Evolutionary conservation across 1,284 basidiomycete species (phyloP).

Genomic region (Ceratobasidium sp.): DNA sequence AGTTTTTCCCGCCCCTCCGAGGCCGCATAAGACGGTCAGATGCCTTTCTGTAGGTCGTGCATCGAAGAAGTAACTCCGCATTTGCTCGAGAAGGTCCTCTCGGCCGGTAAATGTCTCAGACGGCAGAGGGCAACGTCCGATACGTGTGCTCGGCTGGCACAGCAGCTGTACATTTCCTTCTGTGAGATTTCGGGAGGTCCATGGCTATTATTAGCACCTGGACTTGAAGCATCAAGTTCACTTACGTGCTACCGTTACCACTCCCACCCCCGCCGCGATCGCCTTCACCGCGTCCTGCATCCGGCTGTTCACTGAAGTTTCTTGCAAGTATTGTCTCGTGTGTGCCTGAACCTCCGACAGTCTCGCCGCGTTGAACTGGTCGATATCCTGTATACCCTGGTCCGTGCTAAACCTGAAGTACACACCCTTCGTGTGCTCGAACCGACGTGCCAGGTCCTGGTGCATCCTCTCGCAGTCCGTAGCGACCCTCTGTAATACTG

Average conservation of each 20-base stretch:
- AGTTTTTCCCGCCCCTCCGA: conserved; percentile 11
- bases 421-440: not conserved
- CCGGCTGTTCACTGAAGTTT: too few relatives aligned
- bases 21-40: conserved; percentile 14
- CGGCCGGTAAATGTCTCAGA: conserved; percentile 4
- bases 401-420: conserved; percentile 19
- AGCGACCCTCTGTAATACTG: not conserved
- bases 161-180: too few relatives aligned
- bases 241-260: too few relatives aligned
- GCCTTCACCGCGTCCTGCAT: too few relatives aligned
- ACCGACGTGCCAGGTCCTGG: not conserved
- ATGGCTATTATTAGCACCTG: too few relatives aligned
- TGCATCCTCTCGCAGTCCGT: conserved; percentile 12
- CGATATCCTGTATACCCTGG: conserved; percentile 16
- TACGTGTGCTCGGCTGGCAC: too few relatives aligned
- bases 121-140: not conserved
- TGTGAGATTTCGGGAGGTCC: too few relatives aligned
- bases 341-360: not conserved
- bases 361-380: not conserved
- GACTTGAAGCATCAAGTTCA: too few relatives aligned
- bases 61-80: not conserved
- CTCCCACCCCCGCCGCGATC: too few relatives aligned
- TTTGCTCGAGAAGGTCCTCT: not conserved
- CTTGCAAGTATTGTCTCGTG: not conserved
- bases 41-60: not conserved